These are phyloP conservation scores for Diaporthe ampelina DNA, from an alignment of 2,329 filamentous ascomycete species.

Conservation along the genomic window DNA sequence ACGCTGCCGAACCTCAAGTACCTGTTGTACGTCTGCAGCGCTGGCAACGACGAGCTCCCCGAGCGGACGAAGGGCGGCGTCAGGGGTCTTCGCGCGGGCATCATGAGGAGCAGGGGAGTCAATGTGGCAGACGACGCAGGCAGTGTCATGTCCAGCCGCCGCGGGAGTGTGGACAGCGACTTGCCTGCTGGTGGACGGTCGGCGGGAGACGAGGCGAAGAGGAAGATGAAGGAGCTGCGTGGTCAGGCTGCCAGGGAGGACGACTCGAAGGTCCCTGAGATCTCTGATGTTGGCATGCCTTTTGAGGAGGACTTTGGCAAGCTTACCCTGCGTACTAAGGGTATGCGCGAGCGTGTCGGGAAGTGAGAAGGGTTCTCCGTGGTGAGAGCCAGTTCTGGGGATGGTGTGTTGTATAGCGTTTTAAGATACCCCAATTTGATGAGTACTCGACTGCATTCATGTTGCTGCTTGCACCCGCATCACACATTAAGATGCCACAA, in stretches of 20 bases:
- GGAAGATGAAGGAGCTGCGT: conserved; percentile 50
- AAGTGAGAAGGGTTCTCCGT: conserved; percentile 29
- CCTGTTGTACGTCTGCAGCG: conserved; percentile 88
- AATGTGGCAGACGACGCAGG: conserved; percentile 55
- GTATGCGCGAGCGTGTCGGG: conserved; percentile 64
- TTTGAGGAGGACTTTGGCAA: conserved; percentile 62
- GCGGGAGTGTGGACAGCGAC: conserved; percentile 61
- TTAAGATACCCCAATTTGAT: conserved; percentile 37
- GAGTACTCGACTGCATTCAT: not conserved
- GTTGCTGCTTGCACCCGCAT: too few species aligned
- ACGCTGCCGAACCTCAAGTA: conserved; percentile 96
- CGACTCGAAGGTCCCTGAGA: conserved; percentile 40
- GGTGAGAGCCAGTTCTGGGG: too few species aligned
- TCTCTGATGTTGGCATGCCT: conserved; percentile 52
- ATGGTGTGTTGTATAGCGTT: not conserved
- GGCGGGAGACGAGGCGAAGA: conserved; percentile 56
- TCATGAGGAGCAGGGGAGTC: conserved; percentile 54
- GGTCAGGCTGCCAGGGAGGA: not conserved
- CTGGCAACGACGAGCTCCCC: conserved; percentile 76
- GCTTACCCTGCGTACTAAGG: conserved; percentile 69
- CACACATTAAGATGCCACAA: not conserved
- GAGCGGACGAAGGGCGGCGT: conserved; percentile 74
- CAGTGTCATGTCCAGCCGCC: conserved; percentile 56
- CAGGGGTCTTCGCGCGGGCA: conserved; percentile 68
- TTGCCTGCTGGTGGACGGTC: conserved; percentile 5